phyloP scores from a whole-genome alignment of 768 basidiomycete species.

The Lactarius vividus region DNA sequence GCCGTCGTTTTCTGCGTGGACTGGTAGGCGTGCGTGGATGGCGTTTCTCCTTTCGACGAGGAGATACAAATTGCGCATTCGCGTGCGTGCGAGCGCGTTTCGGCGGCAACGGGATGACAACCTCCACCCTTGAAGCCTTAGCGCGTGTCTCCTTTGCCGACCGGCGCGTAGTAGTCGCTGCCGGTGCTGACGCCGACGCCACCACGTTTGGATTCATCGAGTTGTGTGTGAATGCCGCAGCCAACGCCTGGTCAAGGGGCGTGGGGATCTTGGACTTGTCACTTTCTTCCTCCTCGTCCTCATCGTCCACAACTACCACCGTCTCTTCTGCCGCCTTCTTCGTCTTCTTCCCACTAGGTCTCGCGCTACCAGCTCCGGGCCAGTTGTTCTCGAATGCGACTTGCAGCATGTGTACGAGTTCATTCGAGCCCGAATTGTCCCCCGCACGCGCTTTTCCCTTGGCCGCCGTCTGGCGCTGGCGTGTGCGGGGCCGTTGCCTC shows the following conservation, averaged over 20 bases:
- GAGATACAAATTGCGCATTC: neutral
- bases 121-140: neutral
- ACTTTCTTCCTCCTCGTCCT: neutral
- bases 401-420: conserved; percentile 14
- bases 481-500: neutral
- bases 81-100: neutral
- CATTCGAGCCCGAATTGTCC: conserved; percentile 1
- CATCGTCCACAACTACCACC: neutral
- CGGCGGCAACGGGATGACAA: neutral
- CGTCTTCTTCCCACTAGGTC: neutral
- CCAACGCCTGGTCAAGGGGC: conserved; percentile 1
- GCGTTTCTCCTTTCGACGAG: neutral
- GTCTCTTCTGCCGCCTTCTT: neutral
- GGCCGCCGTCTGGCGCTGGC: neutral
- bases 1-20: conserved; percentile 5
- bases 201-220: conserved; percentile 8
- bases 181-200: neutral
- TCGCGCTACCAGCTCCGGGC: neutral
- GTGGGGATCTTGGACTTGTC: neutral
- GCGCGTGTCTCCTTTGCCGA: neutral
- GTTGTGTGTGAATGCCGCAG: conserved; percentile 9
- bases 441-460: neutral
- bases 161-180: neutral
- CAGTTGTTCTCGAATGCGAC: conserved; percentile 20
- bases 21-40: neutral